Evolutionary conservation across 768 basidiomycete genomes (phyloP).

Genomic region (Leccinum sublutescens): DNA sequence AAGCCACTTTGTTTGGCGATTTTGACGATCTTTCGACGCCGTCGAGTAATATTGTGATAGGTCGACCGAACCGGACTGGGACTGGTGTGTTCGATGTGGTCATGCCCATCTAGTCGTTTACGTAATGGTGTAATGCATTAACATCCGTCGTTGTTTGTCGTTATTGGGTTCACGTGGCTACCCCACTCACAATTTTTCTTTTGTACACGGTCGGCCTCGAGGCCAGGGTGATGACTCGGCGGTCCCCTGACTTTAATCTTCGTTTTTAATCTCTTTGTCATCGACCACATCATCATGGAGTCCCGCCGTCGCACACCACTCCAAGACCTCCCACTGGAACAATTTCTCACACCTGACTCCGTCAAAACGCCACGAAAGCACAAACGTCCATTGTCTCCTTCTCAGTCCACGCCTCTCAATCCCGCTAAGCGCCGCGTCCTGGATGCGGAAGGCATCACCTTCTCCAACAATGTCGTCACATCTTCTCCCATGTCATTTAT

Average conservation of each 20-base stretch:
- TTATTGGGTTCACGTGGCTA: constrained; percentile 19
- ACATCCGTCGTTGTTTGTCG: constrained; percentile 18
- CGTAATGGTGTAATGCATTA: constrained; percentile 11
- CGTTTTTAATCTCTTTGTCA: constrained; percentile 8
- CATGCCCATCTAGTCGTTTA: constrained; percentile 39
- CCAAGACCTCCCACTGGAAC: constrained; percentile 57
- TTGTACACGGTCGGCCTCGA: constrained; percentile 16
- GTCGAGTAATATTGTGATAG: constrained; percentile 89
- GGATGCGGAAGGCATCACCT: constrained; percentile 48
- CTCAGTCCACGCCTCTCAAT: constrained; percentile 46
- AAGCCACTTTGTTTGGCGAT: constrained; percentile 92
- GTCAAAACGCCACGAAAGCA: constrained; percentile 33
- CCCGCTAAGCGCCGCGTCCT: constrained; percentile 71
- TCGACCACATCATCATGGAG: constrained; percentile 19
- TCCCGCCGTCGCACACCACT: constrained; percentile 47
- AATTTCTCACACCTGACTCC: constrained; percentile 42
- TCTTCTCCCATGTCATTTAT: constrained; percentile 33
- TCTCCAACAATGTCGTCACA: constrained; percentile 26
- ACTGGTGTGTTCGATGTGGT: constrained; percentile 93
- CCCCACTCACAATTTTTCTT: constrained; percentile 15
- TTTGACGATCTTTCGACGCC: constrained; percentile 91
- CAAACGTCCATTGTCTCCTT: constrained; percentile 67
- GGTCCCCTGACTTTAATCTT: constrained; percentile 24
- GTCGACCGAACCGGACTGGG: constrained; percentile 85
- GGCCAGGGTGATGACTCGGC: constrained; percentile 25